Evolutionary conservation across 305 asterid genomes (phyloP).

Genomic region (Solanum aculeatissimum): DNA sequence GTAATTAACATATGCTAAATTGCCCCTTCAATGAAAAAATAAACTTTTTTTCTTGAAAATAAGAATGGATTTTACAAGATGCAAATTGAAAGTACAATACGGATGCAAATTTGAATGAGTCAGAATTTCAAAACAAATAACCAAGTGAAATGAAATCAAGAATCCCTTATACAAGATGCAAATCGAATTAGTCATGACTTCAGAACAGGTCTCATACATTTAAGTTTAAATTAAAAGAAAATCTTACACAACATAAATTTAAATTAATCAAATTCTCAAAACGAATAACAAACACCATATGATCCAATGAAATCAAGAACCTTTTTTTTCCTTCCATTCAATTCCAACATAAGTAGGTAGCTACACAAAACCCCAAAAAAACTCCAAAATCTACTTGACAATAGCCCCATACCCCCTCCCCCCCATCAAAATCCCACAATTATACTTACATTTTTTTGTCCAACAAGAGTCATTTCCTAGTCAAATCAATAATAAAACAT

Average conservation of each 20-base stretch:
- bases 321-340: neutral
- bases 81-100: too few relatives aligned
- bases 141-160: too few relatives aligned
- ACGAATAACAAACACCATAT: neutral
- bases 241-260: neutral
- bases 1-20: neutral
- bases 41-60: neutral
- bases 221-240: neutral
- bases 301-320: neutral
- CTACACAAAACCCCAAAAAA: neutral
- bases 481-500: constrained; percentile 14
- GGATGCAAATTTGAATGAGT: too few relatives aligned
- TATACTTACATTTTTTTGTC: neutral
- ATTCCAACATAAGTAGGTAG: neutral
- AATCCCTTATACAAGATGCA: too few relatives aligned
- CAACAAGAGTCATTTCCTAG: neutral
- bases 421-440: neutral
- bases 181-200: neutral
- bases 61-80: too few relatives aligned
- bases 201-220: neutral
- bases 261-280: neutral
- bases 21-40: neutral
- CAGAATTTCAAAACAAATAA: too few relatives aligned
- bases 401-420: neutral
- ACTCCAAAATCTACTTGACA: neutral